Base-by-base conservation (phyloP, 345 rosid species). In the Theobroma cacao region DNA sequence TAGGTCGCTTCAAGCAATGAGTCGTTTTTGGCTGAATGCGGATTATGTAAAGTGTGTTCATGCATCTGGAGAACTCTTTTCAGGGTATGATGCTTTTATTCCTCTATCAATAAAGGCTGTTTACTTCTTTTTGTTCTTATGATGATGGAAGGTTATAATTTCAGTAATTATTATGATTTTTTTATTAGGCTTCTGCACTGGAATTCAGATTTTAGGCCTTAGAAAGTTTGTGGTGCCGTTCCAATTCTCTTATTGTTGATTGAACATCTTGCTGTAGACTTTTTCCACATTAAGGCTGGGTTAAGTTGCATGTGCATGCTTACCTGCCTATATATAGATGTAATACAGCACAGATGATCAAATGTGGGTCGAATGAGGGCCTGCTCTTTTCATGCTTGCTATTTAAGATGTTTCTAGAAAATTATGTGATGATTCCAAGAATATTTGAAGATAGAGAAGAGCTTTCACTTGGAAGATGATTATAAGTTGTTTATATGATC, bases 1-100 rank as follows among this genome's bases (percentile, higher is more conserved):
- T 72, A 87, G 96, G 75, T 84, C 92, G 45, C 86, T 91, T 86
- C 87, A 86, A 45, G 92, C 88, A 11, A 97, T 94, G 99, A 80
- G 94, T 75, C 89, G 82, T 47, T 80, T 91, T 74, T 97, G 99
- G 99, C 87, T 91, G 38, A 90, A 90, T 83, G 86, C 98, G 0
- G 99, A 97, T 87, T 97, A 97, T 80, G 94, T 97, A 30, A 97
- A 94, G 87, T 94, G 99, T 82, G 77, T 88, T 84, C 98, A 91
- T 85, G 91, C 92, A 15, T 87, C 97, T 0, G 98, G 98, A 50
- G 94, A 91, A 83, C 78, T 83, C 50, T 94, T 89, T 72, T 96
- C 98, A 17, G 99, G 99, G 99, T 96, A 91, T 79, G 86, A 28
- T 45, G 67, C 55, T 60, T 43, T 61, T 26, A 17, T 22, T 43